Evolutionary conservation across 306 rosid genomes (phyloP), one percentile per base, ranked within the genome.

Genomic region (Amphicarpaea edgeworthii): DNA sequence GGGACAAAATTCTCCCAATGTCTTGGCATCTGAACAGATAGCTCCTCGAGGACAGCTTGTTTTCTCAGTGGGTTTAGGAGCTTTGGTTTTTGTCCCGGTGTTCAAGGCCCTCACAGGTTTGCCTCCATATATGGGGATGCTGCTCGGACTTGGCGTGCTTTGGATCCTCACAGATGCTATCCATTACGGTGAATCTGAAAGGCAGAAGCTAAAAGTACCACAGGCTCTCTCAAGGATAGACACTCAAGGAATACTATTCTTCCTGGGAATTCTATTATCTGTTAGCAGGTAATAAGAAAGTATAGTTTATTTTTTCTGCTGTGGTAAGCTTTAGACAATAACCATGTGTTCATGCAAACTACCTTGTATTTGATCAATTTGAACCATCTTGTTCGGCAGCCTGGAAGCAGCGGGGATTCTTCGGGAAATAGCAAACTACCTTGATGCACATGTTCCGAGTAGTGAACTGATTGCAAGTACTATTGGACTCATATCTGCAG

Each of bases 151-250:
- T 10, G 96, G 98, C 14, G 90, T 95, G 81, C 97, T 95, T 74
- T 95, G 98, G 98, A 83, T 95, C 83, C 88, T 95, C 41, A 95
- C 97, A 11, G 98, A 95, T 83, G 97, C 98, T n/a, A 95, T 95
- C 76, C 98, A 95, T 81, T 90, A 77, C 50, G 98, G 98, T 16
- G 97, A 92, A 87, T 88, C 98, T 21, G 97, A 92, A 88, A 81
- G 97, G 72, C 92, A 95, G 83, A 90, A 50, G 88, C 88, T 95
- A 68, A 92, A 92, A 84, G 97, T 95, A 40, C 98, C 98, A 24
- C 97, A 92, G 57, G 98, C 98, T 76, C 86, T 92, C 49, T 95
- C 98, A 60, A 85, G 96, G 75, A 95, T 95, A 63, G 98, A 95
- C 82, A 90, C 98, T 67, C 97, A 95, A 83, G 98, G 93, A 83